These are phyloP conservation scores for Alternaria ethzedia DNA, from an alignment of 2,329 filamentous ascomycete species.

Conservation along the genomic window DNA sequence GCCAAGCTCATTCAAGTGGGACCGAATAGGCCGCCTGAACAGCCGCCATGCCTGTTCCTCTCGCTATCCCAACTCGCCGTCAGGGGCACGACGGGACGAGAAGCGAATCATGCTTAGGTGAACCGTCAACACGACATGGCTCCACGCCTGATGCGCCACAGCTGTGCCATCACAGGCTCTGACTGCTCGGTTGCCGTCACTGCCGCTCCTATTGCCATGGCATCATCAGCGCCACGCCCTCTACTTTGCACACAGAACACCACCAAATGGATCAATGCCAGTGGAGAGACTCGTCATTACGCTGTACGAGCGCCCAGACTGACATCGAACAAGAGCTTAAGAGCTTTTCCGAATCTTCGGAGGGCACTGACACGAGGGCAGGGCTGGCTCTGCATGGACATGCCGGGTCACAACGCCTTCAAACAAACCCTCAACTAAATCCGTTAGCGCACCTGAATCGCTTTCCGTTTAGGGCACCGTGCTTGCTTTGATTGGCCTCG, in stretches of 20 bases:
- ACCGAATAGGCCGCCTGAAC: slow-evolving; percentile 13
- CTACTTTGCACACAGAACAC: not conserved
- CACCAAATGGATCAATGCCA: not conserved
- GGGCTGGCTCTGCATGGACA: slow-evolving; percentile 25
- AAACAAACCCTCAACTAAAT: slow-evolving; percentile 26
- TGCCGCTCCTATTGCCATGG: not conserved
- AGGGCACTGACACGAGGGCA: slow-evolving; percentile 15
- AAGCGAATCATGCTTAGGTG: slow-evolving; percentile 31
- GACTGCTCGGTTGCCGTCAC: not conserved
- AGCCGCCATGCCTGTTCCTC: slow-evolving; percentile 33
- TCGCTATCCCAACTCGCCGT: slow-evolving; percentile 22
- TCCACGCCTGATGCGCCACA: slow-evolving; percentile 18
- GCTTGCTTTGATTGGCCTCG: slow-evolving; percentile 27
- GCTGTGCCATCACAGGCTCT: not conserved
- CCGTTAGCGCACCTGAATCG: slow-evolving; percentile 28
- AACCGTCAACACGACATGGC: slow-evolving; percentile 12
- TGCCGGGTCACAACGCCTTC: slow-evolving; percentile 28
- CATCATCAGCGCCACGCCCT: not conserved
- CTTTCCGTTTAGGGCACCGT: slow-evolving; percentile 30
- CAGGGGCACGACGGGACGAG: slow-evolving; percentile 29
- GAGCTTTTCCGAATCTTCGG: slow-evolving; percentile 6
- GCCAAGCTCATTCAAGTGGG: slow-evolving; percentile 35
- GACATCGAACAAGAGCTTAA: slow-evolving; percentile 9
- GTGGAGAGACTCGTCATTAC: not conserved
- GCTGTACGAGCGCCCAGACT: slow-evolving; percentile 12